Base-by-base conservation (phyloP, 2,329 filamentous ascomycete genomes). In the Alternaria triticimaculans region DNA sequence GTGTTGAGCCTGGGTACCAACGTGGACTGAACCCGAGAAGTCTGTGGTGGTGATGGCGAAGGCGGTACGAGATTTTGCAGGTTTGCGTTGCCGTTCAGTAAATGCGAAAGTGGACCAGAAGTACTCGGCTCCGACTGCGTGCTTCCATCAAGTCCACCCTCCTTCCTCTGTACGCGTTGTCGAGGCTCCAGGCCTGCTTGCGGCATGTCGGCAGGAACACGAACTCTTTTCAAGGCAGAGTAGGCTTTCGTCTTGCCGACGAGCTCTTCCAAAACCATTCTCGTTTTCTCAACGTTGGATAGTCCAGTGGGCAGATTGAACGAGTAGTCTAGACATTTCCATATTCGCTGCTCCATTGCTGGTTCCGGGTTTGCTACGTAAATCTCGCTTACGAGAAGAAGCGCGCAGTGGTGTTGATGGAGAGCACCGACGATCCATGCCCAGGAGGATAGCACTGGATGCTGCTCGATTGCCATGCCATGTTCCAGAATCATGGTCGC, bases 291-390 rank as follows among this genome's bases (percentile, higher is more conserved):
- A 18, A 84, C 82, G 4, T 84, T 84, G 12, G 84, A 77, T 45
- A 87, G 76, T 33, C 82, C 77, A 6, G 83, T 74, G 30, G 90
- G 85, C 26, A 89, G 81, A 55, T 88, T 86, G 74, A 92, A 94
- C 23, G 92, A 88, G 73, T 89, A 93, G 73, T 94, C 90, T 25
- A 93, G 81, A 70, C 89, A 90, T 33, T 82, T 81, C 90, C 91
- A 93, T 62, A 93, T 90, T 9, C 90, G 86, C 23, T 87, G 84
- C 2, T 88, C 87, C 64, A 91, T 85, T 55, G 82, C 83, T 55
- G 84, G 84, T 51, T 85, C 83, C 57, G 85, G 80, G 0, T 88
- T 87, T 44, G 85, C 84, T 50, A 86, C 85, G 73, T 88, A 90
- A 5, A 92, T 80, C 74, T 94, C 90, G 21, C 88, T 86, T 7